These are phyloP conservation scores for Rhipidocladum racemiflorum DNA, from an alignment of 176 grass and related monocot species.

Conservation along the genomic window DNA sequence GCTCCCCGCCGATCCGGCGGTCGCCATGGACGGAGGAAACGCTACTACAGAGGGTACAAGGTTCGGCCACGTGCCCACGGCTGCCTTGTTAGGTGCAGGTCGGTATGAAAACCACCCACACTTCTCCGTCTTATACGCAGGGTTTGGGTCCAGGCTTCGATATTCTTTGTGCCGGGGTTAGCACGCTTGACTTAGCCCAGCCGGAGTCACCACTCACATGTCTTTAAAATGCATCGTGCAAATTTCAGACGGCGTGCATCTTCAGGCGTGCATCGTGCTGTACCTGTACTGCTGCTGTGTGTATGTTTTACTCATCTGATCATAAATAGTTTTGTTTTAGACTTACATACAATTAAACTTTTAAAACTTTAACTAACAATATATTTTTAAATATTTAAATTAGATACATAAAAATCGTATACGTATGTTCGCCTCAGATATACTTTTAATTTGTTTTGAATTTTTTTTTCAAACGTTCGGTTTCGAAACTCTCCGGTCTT, in stretches of 20 bases:
- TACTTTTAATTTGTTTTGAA: too few relatives aligned
- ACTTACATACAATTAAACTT: too few relatives aligned
- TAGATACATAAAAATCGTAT: too few relatives aligned
- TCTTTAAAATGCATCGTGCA: background rate
- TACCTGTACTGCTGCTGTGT: background rate
- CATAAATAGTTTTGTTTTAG: too few relatives aligned
- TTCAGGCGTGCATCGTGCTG: background rate
- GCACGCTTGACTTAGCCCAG: constrained; percentile 22
- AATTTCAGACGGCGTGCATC: background rate
- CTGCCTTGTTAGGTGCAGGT: background rate
- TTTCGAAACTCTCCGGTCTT: too few relatives aligned
- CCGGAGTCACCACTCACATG: background rate
- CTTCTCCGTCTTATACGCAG: constrained; percentile 2
- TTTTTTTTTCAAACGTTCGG: too few relatives aligned
- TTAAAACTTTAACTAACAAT: too few relatives aligned
- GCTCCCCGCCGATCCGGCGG: background rate
- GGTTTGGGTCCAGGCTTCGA: background rate
- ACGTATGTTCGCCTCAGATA: too few relatives aligned
- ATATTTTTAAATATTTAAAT: too few relatives aligned
- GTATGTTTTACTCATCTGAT: too few relatives aligned
- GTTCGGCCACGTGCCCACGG: background rate
- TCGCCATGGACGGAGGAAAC: constrained; percentile 14
- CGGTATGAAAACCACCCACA: background rate
- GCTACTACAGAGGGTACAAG: background rate
- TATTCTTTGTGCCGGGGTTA: background rate